These are phyloP conservation scores for Amanita jacksonii DNA, from an alignment of 768 basidiomycete species.

Conservation along the genomic window DNA sequence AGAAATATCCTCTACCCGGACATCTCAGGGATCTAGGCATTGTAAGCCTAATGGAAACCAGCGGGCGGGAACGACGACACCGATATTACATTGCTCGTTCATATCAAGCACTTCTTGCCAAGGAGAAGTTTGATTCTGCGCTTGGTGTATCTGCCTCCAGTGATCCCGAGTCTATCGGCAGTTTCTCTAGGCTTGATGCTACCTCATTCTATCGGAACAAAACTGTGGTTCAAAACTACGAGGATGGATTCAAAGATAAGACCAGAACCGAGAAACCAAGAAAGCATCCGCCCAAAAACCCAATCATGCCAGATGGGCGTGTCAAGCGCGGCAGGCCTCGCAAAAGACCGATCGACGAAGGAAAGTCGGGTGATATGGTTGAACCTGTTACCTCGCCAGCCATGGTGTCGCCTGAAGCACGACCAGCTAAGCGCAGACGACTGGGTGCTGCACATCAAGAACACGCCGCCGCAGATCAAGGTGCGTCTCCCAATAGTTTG, in stretches of 20 bases:
- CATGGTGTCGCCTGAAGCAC: neutral
- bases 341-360: conserved; percentile 16
- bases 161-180: conserved; percentile 43
- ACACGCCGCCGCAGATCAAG: neutral
- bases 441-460: neutral
- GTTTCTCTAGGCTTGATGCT: conserved; percentile 36
- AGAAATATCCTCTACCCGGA: conserved; percentile 50
- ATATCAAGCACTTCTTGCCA: conserved; percentile 52
- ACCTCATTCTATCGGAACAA: conserved; percentile 49
- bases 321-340: conserved; percentile 50
- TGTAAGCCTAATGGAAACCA: conserved; percentile 67
- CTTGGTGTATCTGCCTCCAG: conserved; percentile 32
- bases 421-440: conserved; percentile 1
- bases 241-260: conserved; percentile 39
- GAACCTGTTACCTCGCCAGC: neutral
- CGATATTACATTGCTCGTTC: conserved; percentile 71
- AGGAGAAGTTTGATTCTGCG: conserved; percentile 54
- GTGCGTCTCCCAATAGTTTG: neutral
- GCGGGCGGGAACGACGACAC: conserved; percentile 79
- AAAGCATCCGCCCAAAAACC: conserved; percentile 33
- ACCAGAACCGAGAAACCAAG: conserved; percentile 22
- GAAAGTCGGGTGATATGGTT: conserved; percentile 2
- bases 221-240: conserved; percentile 35
- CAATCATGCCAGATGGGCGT: conserved; percentile 37
- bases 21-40: conserved; percentile 69